Evolutionary conservation across 2,329 filamentous ascomycete genomes (phyloP), one percentile per base, ranked within the genome.

Genomic region (Claviceps arundinis): DNA sequence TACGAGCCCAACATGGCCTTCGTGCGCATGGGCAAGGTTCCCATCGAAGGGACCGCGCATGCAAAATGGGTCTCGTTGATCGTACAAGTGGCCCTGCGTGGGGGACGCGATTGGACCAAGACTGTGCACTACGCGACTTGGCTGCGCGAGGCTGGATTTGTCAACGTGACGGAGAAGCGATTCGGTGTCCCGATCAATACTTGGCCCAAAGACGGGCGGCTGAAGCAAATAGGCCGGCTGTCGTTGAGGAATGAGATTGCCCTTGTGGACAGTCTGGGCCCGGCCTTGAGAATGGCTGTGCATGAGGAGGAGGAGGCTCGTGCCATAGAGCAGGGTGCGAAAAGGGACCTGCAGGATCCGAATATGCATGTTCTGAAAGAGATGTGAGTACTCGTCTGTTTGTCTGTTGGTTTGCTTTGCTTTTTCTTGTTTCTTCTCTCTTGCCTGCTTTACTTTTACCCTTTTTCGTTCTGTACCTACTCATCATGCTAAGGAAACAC

Each of bases 71-170:
- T 0, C 1, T 43, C n/a, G 5, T 2, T 50, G 13, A 3, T 37
- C 11, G 1, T 1, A 2, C 7, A 50, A 3, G 41, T 17, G 11
- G 17, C 5, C 3, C 11, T 4, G 26, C 7, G 5, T 8, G 7
- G 43, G 3, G 63, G 62, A 34, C 60, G 64, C 38, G 60, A 62
- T 52, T 56, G 57, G 24, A 48, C 56, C 30, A 56, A 59, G 37
- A 46, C 60, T 1, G 47, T 56, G 0, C 50, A 54, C 14, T 60
- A 62, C 40, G 59, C 62, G 38, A 45, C 54, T 16, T 63, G 62
- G 58, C 55, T 70, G 47, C 50, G 54, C 24, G 64, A 65, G 40
- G 59, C 59, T 5, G 68, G 68, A 16, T 70, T 68, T 47, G 58
- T 62, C 5, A 58, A 69, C 50, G 60, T 69, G 13, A 53, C 52